Conservation (phyloP, 1,284 basidiomycete species). For the Trichosporon sp. region DNA sequence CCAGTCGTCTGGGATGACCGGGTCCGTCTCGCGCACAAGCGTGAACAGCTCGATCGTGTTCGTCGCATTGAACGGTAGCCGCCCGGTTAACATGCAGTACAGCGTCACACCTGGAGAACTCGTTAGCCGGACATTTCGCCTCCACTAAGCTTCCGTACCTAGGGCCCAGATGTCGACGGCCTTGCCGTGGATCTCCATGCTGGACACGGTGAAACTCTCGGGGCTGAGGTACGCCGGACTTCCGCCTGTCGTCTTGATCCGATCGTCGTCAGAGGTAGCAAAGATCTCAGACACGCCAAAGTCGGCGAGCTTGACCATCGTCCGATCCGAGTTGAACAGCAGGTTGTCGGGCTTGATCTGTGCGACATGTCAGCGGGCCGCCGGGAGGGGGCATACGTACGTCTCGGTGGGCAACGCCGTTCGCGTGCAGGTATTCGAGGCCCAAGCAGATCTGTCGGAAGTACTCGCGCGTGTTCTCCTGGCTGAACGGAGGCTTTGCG, state of each 20-base stretch:
- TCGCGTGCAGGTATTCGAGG: conserved; percentile 54
- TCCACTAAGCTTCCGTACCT: conserved; percentile 43
- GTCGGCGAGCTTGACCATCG: conserved; percentile 54
- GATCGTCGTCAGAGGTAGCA: conserved; percentile 47
- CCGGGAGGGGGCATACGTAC: conserved; percentile 22
- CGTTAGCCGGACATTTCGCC: background rate
- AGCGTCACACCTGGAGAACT: conserved; percentile 50
- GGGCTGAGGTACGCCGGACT: conserved; percentile 57
- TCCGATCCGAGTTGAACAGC: conserved; percentile 50
- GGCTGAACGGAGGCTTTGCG: conserved; percentile 33
- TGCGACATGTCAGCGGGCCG: background rate
- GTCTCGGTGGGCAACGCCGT: conserved; percentile 53
- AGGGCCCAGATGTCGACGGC: conserved; percentile 55
- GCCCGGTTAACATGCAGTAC: conserved; percentile 54
- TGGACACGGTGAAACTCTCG: conserved; percentile 41
- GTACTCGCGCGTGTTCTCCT: conserved; percentile 44
- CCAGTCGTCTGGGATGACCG: conserved; percentile 44
- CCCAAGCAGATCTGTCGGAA: conserved; percentile 55
- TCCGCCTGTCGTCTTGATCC: conserved; percentile 49
- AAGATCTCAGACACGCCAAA: conserved; percentile 58
- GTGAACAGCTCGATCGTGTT: conserved; percentile 53
- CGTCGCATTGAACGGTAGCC: conserved; percentile 51
- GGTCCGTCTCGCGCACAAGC: conserved; percentile 49
- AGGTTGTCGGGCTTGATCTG: conserved; percentile 55
- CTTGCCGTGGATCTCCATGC: conserved; percentile 48